These are phyloP conservation scores for Neofusicoccum umdonicola DNA, from an alignment of 2,329 filamentous ascomycete genomes.

Conservation along the genomic window DNA sequence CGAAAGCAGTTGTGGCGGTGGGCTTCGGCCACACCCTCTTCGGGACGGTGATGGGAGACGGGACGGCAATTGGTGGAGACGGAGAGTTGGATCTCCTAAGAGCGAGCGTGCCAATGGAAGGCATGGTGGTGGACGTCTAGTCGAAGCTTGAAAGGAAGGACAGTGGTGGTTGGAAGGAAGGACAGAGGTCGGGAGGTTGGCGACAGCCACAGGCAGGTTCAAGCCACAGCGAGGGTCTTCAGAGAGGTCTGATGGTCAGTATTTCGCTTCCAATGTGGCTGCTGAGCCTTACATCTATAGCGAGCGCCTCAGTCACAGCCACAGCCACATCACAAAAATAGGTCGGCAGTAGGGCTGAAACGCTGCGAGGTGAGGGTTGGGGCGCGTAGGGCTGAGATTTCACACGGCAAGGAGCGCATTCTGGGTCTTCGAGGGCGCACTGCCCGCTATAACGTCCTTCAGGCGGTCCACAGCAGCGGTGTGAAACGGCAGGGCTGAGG, in stretches of 20 bases:
- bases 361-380: background rate
- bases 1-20: background rate
- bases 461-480: background rate
- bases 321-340: slow-evolving; percentile 15
- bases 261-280: background rate
- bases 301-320: background rate
- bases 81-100: background rate
- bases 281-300: slow-evolving; percentile 9
- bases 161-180: background rate
- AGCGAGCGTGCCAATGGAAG: background rate
- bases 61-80: background rate
- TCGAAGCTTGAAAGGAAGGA: background rate
- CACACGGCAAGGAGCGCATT: background rate
- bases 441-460: background rate
- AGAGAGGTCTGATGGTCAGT: background rate
- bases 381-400: slow-evolving; percentile 12
- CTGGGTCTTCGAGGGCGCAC: background rate
- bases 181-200: background rate
- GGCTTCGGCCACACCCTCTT: slow-evolving; percentile 4
- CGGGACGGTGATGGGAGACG: slow-evolving; percentile 4
- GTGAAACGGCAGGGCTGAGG: slow-evolving; percentile 6
- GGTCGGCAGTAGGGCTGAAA: background rate
- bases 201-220: slow-evolving; percentile 2
- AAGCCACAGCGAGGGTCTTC: slow-evolving; percentile 1
- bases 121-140: background rate